phyloP scores from a whole-genome alignment of 2,329 filamentous ascomycete genomes.

The Aulographum hederae region DNA sequence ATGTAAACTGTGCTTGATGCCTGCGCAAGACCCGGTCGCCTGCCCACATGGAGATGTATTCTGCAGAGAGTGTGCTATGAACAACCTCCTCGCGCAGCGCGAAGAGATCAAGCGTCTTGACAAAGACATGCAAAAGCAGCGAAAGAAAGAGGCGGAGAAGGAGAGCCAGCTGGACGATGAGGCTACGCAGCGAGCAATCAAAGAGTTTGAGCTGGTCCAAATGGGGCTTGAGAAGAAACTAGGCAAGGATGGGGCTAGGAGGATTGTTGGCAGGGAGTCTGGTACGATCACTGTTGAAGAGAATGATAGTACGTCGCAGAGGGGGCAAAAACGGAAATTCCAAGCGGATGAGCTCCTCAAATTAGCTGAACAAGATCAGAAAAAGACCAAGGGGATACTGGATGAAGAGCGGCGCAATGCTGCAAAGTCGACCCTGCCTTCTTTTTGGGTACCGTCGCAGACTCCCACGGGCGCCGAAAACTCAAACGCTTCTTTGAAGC shows the following conservation, averaged over 20 bases:
- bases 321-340: constrained; percentile 55
- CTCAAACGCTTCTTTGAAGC: constrained; percentile 25
- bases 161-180: constrained; percentile 47
- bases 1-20: constrained; percentile 72
- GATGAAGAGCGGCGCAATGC: constrained; percentile 43
- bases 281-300: constrained; percentile 23
- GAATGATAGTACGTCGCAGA: constrained; percentile 11
- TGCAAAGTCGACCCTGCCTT: constrained; percentile 52
- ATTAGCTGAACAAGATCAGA: constrained; percentile 50
- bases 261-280: constrained; percentile 22
- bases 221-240: constrained; percentile 35
- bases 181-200: constrained; percentile 48
- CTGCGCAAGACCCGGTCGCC: constrained; percentile 64
- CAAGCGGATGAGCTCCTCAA: constrained; percentile 59
- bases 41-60: constrained; percentile 78
- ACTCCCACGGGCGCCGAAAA: constrained; percentile 36
- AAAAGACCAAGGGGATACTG: constrained; percentile 50
- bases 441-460: constrained; percentile 83
- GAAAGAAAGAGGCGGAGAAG: constrained; percentile 43
- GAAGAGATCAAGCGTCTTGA: constrained; percentile 77
- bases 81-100: constrained; percentile 77
- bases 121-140: constrained; percentile 41
- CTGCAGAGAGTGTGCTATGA: constrained; percentile 84
- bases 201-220: constrained; percentile 73
- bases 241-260: too few species aligned